phyloP scores from a whole-genome alignment of 495 filamentous ascomycete genomes.

The Lasiosphaeria miniovina region DNA sequence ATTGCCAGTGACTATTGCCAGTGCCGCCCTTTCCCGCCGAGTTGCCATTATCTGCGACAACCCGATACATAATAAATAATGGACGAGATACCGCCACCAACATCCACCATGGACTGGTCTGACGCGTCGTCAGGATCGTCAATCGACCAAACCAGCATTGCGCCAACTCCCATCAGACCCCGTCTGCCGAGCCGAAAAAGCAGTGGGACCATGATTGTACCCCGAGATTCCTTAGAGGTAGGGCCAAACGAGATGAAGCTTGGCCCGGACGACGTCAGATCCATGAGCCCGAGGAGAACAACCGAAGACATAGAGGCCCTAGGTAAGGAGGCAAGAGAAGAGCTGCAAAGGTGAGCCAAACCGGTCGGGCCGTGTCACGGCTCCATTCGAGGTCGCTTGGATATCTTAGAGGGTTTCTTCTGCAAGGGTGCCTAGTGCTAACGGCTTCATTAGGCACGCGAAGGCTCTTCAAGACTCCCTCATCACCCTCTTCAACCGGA shows the following conservation, averaged over 20 bases:
- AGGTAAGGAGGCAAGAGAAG: conserved; percentile 68
- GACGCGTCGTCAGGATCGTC: conserved; percentile 40
- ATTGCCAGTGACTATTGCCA: not conserved
- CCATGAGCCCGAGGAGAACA: conserved; percentile 91
- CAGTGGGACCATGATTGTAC: conserved; percentile 77
- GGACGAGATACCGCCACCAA: conserved; percentile 22
- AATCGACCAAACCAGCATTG: conserved; percentile 35
- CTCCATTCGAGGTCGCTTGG: too few species aligned
- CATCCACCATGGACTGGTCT: conserved; percentile 29
- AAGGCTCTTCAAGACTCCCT: conserved; percentile 83
- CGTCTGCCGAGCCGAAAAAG: conserved; percentile 62
- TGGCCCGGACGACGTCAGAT: conserved; percentile 81
- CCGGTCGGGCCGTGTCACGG: conserved; percentile 21
- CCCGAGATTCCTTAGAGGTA: conserved; percentile 65
- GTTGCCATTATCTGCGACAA: not conserved
- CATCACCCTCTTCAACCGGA: conserved; percentile 81
- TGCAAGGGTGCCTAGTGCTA: conserved; percentile 16
- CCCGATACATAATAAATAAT: conserved; percentile 16
- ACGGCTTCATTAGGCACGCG: conserved; percentile 63
- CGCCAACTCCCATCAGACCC: conserved; percentile 48
- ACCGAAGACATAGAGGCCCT: conserved; percentile 84
- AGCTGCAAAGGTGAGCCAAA: conserved; percentile 56
- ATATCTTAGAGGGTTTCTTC: conserved; percentile 15
- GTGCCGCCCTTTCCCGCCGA: conserved; percentile 4
- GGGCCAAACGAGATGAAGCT: conserved; percentile 61